Evolutionary conservation across 768 basidiomycete genomes (phyloP).

Genomic region (Xerocomus spinulosus): DNA sequence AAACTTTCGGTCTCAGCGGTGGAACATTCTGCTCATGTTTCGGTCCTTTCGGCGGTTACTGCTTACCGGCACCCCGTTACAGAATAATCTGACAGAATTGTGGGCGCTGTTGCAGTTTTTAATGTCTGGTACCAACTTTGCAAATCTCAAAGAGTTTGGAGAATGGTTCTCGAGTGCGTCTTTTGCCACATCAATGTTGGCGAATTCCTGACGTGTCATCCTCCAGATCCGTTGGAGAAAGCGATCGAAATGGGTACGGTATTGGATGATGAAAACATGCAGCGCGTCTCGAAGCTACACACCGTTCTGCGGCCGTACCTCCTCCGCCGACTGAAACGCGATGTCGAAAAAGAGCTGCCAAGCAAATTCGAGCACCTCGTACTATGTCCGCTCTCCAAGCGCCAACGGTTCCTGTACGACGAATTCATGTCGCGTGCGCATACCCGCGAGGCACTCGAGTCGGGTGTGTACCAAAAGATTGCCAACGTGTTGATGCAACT

Average conservation of each 20-base stretch:
- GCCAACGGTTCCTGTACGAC: constrained; percentile 93
- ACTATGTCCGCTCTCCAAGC: constrained; percentile 82
- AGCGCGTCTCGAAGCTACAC: constrained; percentile 84
- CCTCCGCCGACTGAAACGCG: constrained; percentile 92
- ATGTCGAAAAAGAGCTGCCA: constrained; percentile 93
- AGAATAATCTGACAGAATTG: constrained; percentile 94
- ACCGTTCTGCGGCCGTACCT: constrained; percentile 94
- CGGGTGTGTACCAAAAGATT: constrained; percentile 84
- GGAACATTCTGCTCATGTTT: constrained; percentile 89
- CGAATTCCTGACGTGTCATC: too few relatives aligned
- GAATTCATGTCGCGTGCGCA: constrained; percentile 91
- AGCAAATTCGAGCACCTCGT: constrained; percentile 91
- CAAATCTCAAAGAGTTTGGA: constrained; percentile 87
- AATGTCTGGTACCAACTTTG: constrained; percentile 85
- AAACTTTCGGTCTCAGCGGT: constrained; percentile 91
- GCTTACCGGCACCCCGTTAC: constrained; percentile 91
- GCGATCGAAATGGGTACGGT: constrained; percentile 82
- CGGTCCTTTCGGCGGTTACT: constrained; percentile 81
- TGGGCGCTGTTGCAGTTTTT: constrained; percentile 96
- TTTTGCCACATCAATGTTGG: too few relatives aligned
- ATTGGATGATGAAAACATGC: constrained; percentile 78
- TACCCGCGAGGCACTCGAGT: constrained; percentile 75
- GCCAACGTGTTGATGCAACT: constrained; percentile 98
- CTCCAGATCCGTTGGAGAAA: constrained; percentile 85
- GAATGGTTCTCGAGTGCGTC: constrained; percentile 94